Base-by-base conservation (phyloP, 305 asterid genomes). In the Fraxinus dipetala region DNA sequence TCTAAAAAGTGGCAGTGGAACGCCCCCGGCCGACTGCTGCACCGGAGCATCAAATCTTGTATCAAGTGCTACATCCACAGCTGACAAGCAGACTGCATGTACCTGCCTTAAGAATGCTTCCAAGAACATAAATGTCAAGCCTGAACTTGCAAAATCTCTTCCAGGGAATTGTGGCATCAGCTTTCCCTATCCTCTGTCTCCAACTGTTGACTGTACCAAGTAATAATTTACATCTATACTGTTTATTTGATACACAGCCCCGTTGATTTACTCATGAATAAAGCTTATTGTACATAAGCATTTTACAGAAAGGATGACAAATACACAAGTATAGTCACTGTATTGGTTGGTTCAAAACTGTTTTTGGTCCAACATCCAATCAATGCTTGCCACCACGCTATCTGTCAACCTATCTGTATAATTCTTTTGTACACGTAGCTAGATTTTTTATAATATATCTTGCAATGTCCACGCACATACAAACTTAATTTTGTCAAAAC, bases 141-240 rank as follows among this genome's bases (percentile, higher is more conserved):
- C 91, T 6, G 87, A 76, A 72, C 81, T 86, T 34, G 97, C 97
- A 0, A 83, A 86, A 72, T 79, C 90, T 78, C 95, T 93, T 40
- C 92, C 97, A 0, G 65, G 74, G 70, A 88, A 81, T 32, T 93
- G 97, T 76, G 95, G 94, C 75, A 83, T 93, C 84, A 74, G 83
- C 0, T 69, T 91, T 89, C 87, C 93, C 0, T 85, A 87, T 63
- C 85, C 83, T 18, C 82, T 92, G 78, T 88, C 95, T 2, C 85
- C 94, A 70, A 84, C 1, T 28, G 88, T 87, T 3, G 97, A 93
- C 79, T 93, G 97, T 91, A 77, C 91, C 88, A 88, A 89, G 97
- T 93, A 90, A n/a, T 59, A 18, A 65, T 36, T 20, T 26, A 63
- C 40, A 38, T 43, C 7, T 36, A 32, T 45, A 38, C 10, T 38